Evolutionary conservation across 1,284 basidiomycete genomes (phyloP).

Genomic region (Malassezia furfur): DNA sequence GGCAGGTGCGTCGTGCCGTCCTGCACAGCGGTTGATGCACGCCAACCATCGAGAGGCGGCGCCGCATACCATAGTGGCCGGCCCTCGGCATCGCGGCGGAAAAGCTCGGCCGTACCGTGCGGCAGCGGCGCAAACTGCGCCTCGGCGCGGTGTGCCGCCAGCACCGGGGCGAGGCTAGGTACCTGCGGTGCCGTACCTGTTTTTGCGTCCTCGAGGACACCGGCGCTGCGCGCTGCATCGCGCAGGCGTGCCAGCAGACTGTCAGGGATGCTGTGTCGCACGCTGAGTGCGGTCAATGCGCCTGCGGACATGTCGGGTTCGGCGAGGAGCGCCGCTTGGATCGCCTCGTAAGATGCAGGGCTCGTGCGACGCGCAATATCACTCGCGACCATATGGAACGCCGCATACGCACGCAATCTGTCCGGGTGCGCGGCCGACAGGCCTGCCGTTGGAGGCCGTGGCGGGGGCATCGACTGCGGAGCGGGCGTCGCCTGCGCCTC

Average conservation of each 20-base stretch:
- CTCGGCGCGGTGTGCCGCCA: slow-evolving; percentile 25
- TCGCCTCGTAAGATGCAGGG: slow-evolving; percentile 1
- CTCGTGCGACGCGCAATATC: slow-evolving; percentile 4
- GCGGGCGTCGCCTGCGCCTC: neutral
- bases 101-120: slow-evolving; percentile 17
- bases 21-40: neutral
- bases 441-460: neutral
- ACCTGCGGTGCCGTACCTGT: slow-evolving; percentile 15
- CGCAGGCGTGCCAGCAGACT: slow-evolving; percentile 7
- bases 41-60: slow-evolving; percentile 25
- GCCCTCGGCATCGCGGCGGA: slow-evolving; percentile 27
- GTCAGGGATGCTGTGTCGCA: neutral
- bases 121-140: slow-evolving; percentile 29
- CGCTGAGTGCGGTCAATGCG: slow-evolving; percentile 1
- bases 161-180: slow-evolving; percentile 20
- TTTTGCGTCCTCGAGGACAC: neutral
- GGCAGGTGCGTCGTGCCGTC: slow-evolving; percentile 10
- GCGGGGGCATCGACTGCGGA: neutral
- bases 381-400: slow-evolving; percentile 7
- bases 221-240: slow-evolving; percentile 10
- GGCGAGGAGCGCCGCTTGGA: neutral
- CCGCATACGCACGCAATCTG: slow-evolving; percentile 9
- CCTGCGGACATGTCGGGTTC: neutral
- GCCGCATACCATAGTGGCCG: slow-evolving; percentile 36
- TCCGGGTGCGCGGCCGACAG: slow-evolving; percentile 6